phyloP scores from a whole-genome alignment of 202 grass and related monocot genomes.

The Digitaria exilis region DNA sequence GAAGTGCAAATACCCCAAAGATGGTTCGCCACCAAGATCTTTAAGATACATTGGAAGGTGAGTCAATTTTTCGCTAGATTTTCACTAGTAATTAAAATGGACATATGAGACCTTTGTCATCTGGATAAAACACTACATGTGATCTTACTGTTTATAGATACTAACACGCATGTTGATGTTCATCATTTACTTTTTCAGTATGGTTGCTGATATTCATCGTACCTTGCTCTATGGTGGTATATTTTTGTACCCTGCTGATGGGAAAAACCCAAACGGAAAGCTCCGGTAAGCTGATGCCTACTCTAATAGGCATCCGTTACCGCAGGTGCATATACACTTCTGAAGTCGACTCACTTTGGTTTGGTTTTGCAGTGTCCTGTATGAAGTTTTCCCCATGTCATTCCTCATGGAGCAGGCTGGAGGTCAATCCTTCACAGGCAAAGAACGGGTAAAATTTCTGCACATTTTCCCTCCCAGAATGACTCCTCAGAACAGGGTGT shows the following conservation, averaged over 20 bases:
- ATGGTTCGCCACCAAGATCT: constrained; percentile 78
- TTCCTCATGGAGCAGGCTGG: constrained; percentile 98
- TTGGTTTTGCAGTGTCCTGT: constrained; percentile 70
- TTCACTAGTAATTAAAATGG: neutral
- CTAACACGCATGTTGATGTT: neutral
- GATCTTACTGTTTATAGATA: neutral
- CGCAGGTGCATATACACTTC: neutral
- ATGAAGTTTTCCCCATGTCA: constrained; percentile 99
- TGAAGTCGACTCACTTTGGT: constrained; percentile 10
- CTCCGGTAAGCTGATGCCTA: constrained; percentile 58
- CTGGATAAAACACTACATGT: neutral
- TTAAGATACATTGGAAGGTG: constrained; percentile 98
- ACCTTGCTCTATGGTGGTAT: constrained; percentile 91
- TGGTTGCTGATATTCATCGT: constrained; percentile 98
- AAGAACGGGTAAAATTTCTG: constrained; percentile 64
- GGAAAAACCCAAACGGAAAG: constrained; percentile 89
- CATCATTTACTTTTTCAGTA: constrained; percentile 62
- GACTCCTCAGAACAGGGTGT: neutral
- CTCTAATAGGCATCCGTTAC: neutral
- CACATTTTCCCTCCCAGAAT: neutral
- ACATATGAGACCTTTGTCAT: neutral
- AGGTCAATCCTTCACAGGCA: constrained; percentile 94
- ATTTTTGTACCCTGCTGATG: constrained; percentile 94
- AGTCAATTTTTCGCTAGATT: neutral
- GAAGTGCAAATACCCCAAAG: constrained; percentile 87